These are phyloP conservation scores for Fusarium staphyleae DNA, from an alignment of 2,329 filamentous ascomycete species.

Conservation along the genomic window DNA sequence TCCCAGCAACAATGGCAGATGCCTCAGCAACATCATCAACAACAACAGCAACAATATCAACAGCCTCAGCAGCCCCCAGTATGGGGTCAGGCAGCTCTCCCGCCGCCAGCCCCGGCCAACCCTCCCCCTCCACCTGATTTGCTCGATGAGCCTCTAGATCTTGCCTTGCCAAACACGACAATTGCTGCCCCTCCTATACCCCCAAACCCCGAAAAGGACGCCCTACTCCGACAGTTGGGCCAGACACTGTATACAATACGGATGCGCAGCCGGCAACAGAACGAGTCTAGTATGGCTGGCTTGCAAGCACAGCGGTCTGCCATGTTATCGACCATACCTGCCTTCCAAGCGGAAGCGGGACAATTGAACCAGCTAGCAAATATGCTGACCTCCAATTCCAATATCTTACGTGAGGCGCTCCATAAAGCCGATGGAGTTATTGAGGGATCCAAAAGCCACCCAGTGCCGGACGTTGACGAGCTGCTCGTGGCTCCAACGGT, in stretches of 20 bases:
- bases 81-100: conserved; percentile 39
- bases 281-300: conserved; percentile 75
- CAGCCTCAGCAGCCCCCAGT: conserved; percentile 34
- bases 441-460: conserved; percentile 71
- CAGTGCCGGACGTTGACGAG: conserved; percentile 83
- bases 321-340: conserved; percentile 72
- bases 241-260: conserved; percentile 73
- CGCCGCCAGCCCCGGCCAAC: conserved; percentile 31
- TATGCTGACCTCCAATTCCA: conserved; percentile 77
- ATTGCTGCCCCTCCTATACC: conserved; percentile 83
- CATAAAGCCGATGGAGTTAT: conserved; percentile 81
- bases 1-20: conserved; percentile 39
- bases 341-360: conserved; percentile 76
- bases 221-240: conserved; percentile 79
- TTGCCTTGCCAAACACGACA: conserved; percentile 57
- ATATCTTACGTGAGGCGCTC: conserved; percentile 78
- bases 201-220: conserved; percentile 94
- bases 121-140: conserved; percentile 56
- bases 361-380: conserved; percentile 74
- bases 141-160: conserved; percentile 64
- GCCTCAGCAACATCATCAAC: conserved; percentile 27
- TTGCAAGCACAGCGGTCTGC: conserved; percentile 81
- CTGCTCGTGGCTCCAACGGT: conserved; percentile 92
- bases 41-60: conserved; percentile 29
- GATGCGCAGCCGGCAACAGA: conserved; percentile 72